Evolutionary conservation across 768 basidiomycete species (phyloP), one percentile per base, ranked within the genome.

Genomic region (Cystofilobasidium bisporidii): DNA sequence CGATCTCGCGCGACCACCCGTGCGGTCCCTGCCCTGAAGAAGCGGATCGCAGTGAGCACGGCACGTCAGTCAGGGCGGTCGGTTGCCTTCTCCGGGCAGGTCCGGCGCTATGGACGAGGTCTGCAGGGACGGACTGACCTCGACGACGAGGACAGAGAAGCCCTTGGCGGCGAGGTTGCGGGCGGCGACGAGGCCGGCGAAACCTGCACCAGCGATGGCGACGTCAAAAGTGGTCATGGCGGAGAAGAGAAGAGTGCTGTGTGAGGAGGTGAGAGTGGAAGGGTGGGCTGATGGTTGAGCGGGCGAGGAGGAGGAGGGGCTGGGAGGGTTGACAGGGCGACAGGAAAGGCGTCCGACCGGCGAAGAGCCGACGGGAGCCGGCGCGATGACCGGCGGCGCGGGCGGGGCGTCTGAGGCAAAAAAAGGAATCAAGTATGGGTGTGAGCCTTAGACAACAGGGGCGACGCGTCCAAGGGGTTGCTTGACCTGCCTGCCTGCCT

Each of bases 151-250:
- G 15, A 72, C 72, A 1, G 28, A 36, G 11, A 53, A 36, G 40
- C 72, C 72, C 12, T 57, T 38, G 47, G 38, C 26, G 4, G 70
- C 65, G 30, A 72, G 72, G 26, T 63, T 45, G 26, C 65, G 56
- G 41, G 72, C 70, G 32, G 68, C 70, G 9, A 65, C 61, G 53
- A 72, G 60, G 18, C 72, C 72, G 14, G 68, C 33, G 63, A 69
- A 64, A 5, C 70, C 68, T 5, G 70, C 68, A 11, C 72, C 72
- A n/a, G 69, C 47, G 32, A 72, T 55, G 63, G 70, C 18, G n/a
- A 53, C 45, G 58, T 72, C 72, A 26, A 56, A 68, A 4, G 40
- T 22, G 33, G 58, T 33, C 41, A 47, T 32, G n/a, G 33, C 22
- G 56, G 55, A 4, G 36, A 4, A 11, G 22, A 26, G 20, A 36